Percentiles rank a stretch among this genome's conserved stretches.
These are phyloP conservation scores for Phanerochaete carnosa DNA, from an alignment of 768 basidiomycete genomes.

Conservation along the genomic window DNA sequence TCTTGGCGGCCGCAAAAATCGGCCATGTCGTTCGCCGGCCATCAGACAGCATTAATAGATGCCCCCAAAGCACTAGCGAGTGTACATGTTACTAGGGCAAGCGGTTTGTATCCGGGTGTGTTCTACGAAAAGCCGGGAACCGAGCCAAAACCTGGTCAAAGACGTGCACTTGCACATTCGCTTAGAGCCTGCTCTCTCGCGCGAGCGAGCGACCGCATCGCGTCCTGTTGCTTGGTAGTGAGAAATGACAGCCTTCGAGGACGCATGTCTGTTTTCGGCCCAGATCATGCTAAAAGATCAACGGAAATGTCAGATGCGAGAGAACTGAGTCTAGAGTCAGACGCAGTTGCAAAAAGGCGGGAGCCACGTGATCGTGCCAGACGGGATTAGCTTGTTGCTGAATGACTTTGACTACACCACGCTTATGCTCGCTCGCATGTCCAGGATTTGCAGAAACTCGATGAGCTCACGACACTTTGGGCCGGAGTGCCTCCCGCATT, in stretches of 20 bases:
- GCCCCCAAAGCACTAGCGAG: not conserved
- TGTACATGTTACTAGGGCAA: not conserved
- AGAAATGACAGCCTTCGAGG: not conserved
- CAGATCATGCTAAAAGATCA: not conserved
- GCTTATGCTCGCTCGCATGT: too few relatives aligned
- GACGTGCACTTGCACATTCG: not conserved
- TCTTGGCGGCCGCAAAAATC: not conserved
- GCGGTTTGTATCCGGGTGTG: not conserved
- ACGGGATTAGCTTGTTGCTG: too few relatives aligned
- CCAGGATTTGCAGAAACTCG: too few relatives aligned
- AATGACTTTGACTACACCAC: too few relatives aligned
- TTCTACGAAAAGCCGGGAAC: not conserved
- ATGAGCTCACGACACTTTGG: too few relatives aligned
- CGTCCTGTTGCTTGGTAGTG: not conserved
- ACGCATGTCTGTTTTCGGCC: not conserved
- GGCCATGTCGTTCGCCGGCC: not conserved
- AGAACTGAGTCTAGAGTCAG: too few relatives aligned
- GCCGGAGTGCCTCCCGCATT: too few relatives aligned
- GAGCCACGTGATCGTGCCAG: too few relatives aligned
- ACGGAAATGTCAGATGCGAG: too few relatives aligned
- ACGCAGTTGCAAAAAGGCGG: too few relatives aligned
- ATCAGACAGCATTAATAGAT: not conserved
- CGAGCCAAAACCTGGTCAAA: not conserved
- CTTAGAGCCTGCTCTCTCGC: not conserved
- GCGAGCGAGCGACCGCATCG: not conserved